A percentile compares a stretch with the other conserved stretches of the same genome.
Evolutionary conservation across 1,284 basidiomycete genomes (phyloP).

Genomic region (Ganoderma lingzhi): DNA sequence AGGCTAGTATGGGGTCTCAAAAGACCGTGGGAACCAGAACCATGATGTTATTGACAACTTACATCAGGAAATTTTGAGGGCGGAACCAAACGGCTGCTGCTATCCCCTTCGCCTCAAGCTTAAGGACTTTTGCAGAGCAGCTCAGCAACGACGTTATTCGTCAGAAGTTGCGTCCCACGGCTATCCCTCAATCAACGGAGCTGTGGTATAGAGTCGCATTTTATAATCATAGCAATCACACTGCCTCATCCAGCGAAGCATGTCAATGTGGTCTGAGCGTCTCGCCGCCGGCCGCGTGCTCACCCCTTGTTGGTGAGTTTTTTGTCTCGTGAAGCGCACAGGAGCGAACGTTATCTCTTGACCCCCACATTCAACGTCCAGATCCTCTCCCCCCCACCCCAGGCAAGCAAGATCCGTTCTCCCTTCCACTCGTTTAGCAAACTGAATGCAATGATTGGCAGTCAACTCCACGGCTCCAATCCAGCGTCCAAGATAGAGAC

Average conservation of each 20-base stretch:
- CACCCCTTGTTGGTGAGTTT: neutral
- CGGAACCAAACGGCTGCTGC: no score
- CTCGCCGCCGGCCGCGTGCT: neutral
- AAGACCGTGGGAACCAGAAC: no score
- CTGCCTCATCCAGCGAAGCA: neutral
- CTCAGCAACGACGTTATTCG: neutral
- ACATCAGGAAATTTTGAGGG: no score
- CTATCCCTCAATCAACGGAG: neutral
- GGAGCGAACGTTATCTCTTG: no score
- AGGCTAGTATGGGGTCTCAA: no score
- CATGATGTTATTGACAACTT: no score
- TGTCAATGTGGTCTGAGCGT: constrained; percentile 7
- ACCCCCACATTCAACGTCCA: neutral
- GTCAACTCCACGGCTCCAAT: neutral
- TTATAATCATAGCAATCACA: neutral
- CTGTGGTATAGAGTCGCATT: neutral
- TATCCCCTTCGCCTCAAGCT: no score
- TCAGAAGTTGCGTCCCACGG: neutral
- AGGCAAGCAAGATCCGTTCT: neutral
- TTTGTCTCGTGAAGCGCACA: neutral
- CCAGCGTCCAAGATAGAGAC: neutral
- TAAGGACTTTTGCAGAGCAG: no score
- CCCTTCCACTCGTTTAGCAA: neutral
- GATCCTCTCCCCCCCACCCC: neutral
- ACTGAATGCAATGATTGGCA: neutral